These are phyloP conservation scores for Coemansia sp. DNA, from an alignment of 192 early-diverging fungal genomes.

Conservation along the genomic window DNA sequence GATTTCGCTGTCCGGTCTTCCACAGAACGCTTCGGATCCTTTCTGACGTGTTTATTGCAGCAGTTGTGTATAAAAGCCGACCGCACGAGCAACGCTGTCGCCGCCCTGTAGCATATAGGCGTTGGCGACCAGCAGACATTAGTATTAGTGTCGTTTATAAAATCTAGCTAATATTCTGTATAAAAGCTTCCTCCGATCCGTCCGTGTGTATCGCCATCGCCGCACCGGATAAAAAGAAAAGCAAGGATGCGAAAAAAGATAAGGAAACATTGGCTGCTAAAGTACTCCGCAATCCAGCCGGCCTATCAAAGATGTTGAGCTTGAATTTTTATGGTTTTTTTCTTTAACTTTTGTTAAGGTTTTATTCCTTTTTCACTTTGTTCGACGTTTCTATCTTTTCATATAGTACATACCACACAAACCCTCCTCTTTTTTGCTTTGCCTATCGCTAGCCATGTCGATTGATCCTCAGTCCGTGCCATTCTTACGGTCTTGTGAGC, in stretches of 20 bases:
- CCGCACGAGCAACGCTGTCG: not conserved
- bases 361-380: not conserved
- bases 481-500: constrained; percentile 55
- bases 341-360: no score
- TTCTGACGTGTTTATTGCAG: not conserved
- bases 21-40: constrained; percentile 11
- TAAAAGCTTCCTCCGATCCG: not conserved
- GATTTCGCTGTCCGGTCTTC: constrained; percentile 14
- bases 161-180: not conserved
- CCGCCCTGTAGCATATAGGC: not conserved
- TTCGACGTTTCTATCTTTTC: not conserved
- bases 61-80: not conserved
- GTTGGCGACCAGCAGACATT: not conserved
- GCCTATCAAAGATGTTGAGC: not conserved
- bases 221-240: not conserved
- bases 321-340: not conserved
- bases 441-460: constrained; percentile 19
- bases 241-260: not conserved
- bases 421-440: not conserved
- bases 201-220: not conserved
- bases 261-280: not conserved
- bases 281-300: not conserved
- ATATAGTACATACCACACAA: not conserved
- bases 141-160: not conserved
- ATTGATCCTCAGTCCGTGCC: constrained; percentile 49